phyloP scores from a whole-genome alignment of 371 early-diverging fungal genomes.

The Chytridium lagenaria region DNA sequence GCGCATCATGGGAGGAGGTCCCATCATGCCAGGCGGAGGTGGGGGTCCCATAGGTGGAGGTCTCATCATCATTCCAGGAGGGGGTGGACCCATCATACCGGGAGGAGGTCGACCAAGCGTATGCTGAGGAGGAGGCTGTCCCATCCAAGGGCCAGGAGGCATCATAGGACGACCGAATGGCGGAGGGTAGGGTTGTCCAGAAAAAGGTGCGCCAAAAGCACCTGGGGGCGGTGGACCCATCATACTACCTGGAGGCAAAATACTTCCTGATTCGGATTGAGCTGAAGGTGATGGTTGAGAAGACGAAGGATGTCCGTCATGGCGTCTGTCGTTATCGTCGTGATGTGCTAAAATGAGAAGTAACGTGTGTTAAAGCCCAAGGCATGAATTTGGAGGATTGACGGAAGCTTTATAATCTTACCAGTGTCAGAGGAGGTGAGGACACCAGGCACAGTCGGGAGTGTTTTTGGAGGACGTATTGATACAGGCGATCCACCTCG shows the following conservation, averaged over 20 bases:
- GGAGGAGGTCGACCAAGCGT: not conserved
- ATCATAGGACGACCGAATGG: conserved; percentile 12
- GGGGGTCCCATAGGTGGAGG: conserved; percentile 24
- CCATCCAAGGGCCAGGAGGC: conserved; percentile 17
- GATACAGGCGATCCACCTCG: conserved; percentile 5
- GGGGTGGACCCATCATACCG: conserved; percentile 16
- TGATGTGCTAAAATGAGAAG: not conserved
- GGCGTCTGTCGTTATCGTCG: not conserved
- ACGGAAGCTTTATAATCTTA: too few relatives aligned
- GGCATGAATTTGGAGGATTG: too few relatives aligned
- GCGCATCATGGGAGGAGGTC: conserved; percentile 1
- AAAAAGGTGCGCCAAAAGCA: not conserved
- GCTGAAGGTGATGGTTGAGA: not conserved
- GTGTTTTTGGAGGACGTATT: not conserved
- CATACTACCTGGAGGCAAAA: conserved; percentile 6
- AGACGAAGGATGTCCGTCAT: not conserved
- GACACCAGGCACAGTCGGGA: not conserved
- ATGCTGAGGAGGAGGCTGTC: not conserved
- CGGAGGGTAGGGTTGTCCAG: not conserved
- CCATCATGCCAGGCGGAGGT: not conserved
- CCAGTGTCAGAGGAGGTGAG: too few relatives aligned
- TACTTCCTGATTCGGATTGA: not conserved
- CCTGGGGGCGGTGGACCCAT: conserved; percentile 22
- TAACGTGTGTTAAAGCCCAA: too few relatives aligned
- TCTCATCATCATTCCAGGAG: not conserved